Base-by-base conservation (phyloP, 371 early-diverging fungal species). In the Lichtheimia corymbifera region DNA sequence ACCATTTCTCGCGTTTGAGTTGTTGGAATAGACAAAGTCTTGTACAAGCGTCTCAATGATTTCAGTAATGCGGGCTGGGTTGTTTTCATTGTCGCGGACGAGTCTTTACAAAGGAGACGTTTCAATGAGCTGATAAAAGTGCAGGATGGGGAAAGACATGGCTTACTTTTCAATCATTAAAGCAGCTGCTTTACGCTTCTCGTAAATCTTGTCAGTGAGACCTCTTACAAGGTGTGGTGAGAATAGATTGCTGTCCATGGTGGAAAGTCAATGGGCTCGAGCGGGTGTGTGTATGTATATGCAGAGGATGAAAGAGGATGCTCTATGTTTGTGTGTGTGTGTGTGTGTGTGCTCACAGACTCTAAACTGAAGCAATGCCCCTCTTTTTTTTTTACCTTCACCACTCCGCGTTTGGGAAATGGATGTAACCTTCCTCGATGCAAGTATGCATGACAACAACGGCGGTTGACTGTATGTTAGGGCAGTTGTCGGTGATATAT, bases 101-200 rank as follows among this genome's bases (percentile, higher is more conserved):
- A 91, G 76, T 58, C 72, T 72, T 50, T 17, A 35, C 0, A 28
- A 9, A 35, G 11, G 35, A n/a, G 9, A 35, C 35, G 35, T 35
- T 9, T 35, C 35, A 35, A 35, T 35, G 35, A 35, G 35, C 35
- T 35, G 35, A 9, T 35, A 6, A 35, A 35, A 35, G 35, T 35
- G 35, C 35, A 35, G 35, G 35, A 35, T 41, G 13, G 18, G 9
- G 15, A 11, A 12, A 35, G 24, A 1, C 0, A 27, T 20, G 40
- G 5, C 6, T 25, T 60, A 68, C 91, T 80, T 86, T 78, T 96
- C 95, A 49, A 96, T 85, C 53, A 95, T 93, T 18, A 93, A 73
- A 9, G 96, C 95, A 3, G 95, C 94, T 9, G 82, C 75, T 65
- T 95, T 95, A 51, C 96, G 84, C 74, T 89, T 91, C 67, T 94